Evolutionary conservation across 305 asterid species (phyloP), one percentile per base, ranked within the genome.

Genomic region (Ajuga reptans): DNA sequence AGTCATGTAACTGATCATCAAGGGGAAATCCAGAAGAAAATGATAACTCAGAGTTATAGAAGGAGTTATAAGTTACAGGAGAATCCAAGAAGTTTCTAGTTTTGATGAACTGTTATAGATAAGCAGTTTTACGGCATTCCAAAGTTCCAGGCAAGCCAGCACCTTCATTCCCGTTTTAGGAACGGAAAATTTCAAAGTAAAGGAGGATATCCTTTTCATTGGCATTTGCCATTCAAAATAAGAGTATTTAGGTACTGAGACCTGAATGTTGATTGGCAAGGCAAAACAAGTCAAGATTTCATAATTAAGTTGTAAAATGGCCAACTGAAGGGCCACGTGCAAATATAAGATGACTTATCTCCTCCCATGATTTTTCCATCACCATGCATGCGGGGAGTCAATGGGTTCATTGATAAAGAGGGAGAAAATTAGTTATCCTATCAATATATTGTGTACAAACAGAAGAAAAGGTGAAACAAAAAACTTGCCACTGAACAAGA

Each of bases 1-100:
- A 79, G 82, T 68, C 72, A 78, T 47, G 52, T 78, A 74, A 77
- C 83, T 78, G 79, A 84, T 64, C 71, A 70, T 82, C 86, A 88
- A 85, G 68, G 66, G 62, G 72, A 62, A 64, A 75, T 57, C 73
- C 27, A 21, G 53, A 77, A 78, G 53, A 55, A 82, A 63, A 58
- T 52, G 46, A 73, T 67, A 62, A 14, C 27, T 33, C 9, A 60
- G 43, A 73, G 36, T 27, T 66, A 75, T 42, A 14, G 68, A 71
- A 60, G 51, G 53, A 56, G 36, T 27, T 64, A 45, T 49, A 72
- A 56, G 21, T 58, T 50, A 14, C 21, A 74, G 52, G 46, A 76
- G 10, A 55, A 34, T 50, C 59, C 61, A 62, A 62, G 53, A 72
- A 15, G 17, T 21, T 16, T 33, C 47, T 66, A 27, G 14, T 64